phyloP scores from a whole-genome alignment of 176 grass and related monocot species.

The Poa annua region DNA sequence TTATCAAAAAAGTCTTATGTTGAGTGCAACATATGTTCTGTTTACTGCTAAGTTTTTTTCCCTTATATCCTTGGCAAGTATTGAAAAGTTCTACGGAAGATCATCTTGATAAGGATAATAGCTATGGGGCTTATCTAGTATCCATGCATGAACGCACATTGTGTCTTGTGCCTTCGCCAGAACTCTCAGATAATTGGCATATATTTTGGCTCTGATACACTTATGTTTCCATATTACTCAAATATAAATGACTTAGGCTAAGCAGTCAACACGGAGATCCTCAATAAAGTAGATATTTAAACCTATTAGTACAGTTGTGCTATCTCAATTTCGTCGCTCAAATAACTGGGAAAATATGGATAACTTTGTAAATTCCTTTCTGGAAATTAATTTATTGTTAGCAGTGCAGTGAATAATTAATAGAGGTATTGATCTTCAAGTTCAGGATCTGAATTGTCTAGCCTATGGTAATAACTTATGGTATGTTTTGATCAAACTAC shows the following conservation, averaged over 20 bases:
- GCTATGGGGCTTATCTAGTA: neutral
- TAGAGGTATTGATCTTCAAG: neutral
- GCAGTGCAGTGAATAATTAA: neutral
- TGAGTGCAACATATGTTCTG: too few relatives aligned
- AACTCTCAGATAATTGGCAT: neutral
- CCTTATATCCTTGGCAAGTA: constrained; percentile 12
- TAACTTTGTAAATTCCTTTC: neutral
- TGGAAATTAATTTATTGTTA: neutral
- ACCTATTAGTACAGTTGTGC: neutral
- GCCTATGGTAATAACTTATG: neutral
- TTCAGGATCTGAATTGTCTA: neutral
- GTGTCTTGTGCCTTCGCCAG: constrained; percentile 5
- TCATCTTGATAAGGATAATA: constrained; percentile 16
- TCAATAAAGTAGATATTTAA: constrained; percentile 26
- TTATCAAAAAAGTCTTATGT: too few relatives aligned
- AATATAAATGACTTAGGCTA: neutral
- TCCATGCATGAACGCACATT: neutral
- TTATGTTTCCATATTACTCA: constrained; percentile 15
- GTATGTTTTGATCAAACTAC: neutral
- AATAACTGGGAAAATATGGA: neutral
- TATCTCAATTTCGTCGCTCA: neutral
- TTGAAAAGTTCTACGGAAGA: neutral
- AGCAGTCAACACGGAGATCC: neutral
- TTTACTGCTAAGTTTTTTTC: neutral
- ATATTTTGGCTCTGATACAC: neutral